phyloP scores from a whole-genome alignment of 148 eudicot genomes.

The Selenicereus undatus region DNA sequence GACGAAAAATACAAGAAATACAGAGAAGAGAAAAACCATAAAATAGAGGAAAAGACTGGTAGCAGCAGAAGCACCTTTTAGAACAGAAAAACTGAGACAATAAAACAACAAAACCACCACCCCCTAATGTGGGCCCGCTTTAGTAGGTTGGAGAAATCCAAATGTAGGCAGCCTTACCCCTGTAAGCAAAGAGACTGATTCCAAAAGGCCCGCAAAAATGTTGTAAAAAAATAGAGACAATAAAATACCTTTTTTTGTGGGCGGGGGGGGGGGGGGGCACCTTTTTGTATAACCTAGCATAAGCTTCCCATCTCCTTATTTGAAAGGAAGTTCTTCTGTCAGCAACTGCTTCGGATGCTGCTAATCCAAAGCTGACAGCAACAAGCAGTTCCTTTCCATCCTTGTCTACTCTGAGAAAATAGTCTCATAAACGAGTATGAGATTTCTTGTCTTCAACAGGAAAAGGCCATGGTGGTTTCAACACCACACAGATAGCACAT shows the following conservation, averaged over 20 bases:
- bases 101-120: too few species aligned
- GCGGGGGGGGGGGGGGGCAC: conserved; percentile 24
- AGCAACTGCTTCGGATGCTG: conserved; percentile 89
- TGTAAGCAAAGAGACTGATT: too few species aligned
- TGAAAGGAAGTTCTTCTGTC: conserved; percentile 74
- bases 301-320: conserved; percentile 84
- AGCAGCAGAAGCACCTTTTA: too few species aligned
- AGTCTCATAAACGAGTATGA: conserved; percentile 13
- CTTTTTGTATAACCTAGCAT: conserved; percentile 86
- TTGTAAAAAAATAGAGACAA: too few species aligned
- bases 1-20: not conserved
- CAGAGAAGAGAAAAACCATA: too few species aligned
- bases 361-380: conserved; percentile 82
- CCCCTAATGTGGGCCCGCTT: too few species aligned
- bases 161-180: too few species aligned
- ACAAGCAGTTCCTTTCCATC: conserved; percentile 86
- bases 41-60: too few species aligned
- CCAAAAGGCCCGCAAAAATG: too few species aligned
- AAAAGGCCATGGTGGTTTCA: not conserved
- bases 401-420: conserved; percentile 63
- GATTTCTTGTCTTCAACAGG: not conserved
- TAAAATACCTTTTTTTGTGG: too few species aligned
- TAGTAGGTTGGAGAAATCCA: too few species aligned
- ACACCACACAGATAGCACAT: not conserved
- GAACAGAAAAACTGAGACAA: too few species aligned